These are phyloP conservation scores for Apiotrichum porosum DNA, from an alignment of 1,284 basidiomycete genomes.

Conservation along the genomic window DNA sequence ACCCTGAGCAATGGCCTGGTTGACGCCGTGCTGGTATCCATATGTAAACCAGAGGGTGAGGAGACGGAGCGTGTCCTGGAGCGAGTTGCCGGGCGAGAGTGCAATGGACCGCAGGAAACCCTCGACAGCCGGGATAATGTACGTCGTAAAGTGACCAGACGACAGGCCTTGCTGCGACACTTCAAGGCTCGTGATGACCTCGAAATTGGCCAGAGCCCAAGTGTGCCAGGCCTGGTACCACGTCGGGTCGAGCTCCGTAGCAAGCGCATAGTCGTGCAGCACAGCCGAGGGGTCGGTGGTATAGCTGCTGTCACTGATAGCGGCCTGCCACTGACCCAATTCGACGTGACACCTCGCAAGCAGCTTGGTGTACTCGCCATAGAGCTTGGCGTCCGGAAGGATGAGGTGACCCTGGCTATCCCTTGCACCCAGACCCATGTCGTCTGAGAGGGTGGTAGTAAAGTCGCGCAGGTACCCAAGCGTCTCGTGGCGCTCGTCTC, in stretches of 20 bases:
- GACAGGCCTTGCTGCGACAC: conserved; percentile 66
- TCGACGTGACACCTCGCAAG: conserved; percentile 98
- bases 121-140: conserved; percentile 94
- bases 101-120: conserved; percentile 96
- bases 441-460: conserved; percentile 66
- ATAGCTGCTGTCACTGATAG: conserved; percentile 55
- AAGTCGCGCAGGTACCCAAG: conserved; percentile 83
- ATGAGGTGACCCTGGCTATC: conserved; percentile 43
- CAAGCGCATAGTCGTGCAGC: conserved; percentile 75
- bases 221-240: conserved; percentile 99
- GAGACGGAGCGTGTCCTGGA: conserved; percentile 91
- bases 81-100: conserved; percentile 79
- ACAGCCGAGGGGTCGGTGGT: conserved; percentile 70
- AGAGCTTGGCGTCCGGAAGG: conserved; percentile 58
- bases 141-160: conserved; percentile 66
- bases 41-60: conserved; percentile 99
- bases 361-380: conserved; percentile 72
- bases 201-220: conserved; percentile 95
- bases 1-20: conserved; percentile 80
- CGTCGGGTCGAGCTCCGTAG: conserved; percentile 84
- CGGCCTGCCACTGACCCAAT: conserved; percentile 89
- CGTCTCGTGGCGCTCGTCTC: conserved; percentile 56
- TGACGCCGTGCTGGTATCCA: conserved; percentile 86
- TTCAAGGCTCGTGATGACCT: conserved; percentile 83
- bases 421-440: conserved; percentile 63